phyloP scores from a whole-genome alignment of 495 filamentous ascomycete species.

The Xylaria venustula region DNA sequence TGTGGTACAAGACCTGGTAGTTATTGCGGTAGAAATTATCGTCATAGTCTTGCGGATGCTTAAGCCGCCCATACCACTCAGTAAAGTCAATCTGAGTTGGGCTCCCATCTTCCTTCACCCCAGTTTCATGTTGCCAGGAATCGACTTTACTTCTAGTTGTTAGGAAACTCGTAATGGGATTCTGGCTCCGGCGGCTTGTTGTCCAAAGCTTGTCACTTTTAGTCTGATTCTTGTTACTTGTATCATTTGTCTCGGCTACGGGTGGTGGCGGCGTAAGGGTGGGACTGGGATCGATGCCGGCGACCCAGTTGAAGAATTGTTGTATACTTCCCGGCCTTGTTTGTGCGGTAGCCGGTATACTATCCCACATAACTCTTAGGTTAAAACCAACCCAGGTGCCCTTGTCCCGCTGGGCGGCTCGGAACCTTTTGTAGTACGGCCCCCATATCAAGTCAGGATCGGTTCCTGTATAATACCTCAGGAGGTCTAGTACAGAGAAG shows the following conservation, averaged over 20 bases:
- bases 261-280: neutral
- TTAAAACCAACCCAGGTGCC: neutral
- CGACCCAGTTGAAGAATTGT: neutral
- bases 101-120: constrained; percentile 8
- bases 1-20: constrained; percentile 16
- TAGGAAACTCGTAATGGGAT: no score
- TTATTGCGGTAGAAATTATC: constrained; percentile 21
- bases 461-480: neutral
- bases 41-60: constrained; percentile 23
- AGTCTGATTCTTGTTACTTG: no score
- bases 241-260: neutral
- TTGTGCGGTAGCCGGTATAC: constrained; percentile 12
- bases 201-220: neutral
- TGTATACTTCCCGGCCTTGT: neutral
- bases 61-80: constrained; percentile 1
- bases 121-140: neutral
- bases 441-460: constrained; percentile 24
- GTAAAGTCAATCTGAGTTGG: constrained; percentile 24
- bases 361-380: constrained; percentile 16
- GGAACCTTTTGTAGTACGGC: constrained; percentile 15
- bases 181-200: no score
- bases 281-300: neutral
- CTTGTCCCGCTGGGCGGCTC: constrained; percentile 11
- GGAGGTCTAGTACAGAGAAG: constrained; percentile 3
- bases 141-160: no score